These are phyloP conservation scores for Hagleromyces aurorensis DNA, from an alignment of 805 yeast genomes.

Conservation along the genomic window DNA sequence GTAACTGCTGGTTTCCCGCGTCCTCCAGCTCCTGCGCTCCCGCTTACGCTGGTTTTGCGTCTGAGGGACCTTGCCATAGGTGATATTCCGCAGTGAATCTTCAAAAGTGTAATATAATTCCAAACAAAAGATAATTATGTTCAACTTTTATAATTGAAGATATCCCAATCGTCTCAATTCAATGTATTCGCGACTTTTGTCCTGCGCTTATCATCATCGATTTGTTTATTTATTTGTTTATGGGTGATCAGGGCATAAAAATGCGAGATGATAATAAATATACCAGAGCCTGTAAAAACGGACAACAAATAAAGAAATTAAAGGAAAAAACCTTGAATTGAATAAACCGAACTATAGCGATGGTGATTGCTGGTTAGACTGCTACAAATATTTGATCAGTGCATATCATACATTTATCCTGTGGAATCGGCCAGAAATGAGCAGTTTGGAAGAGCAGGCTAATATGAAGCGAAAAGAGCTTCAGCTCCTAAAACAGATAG, in stretches of 20 bases:
- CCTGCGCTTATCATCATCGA: too few relatives aligned
- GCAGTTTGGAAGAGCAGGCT: slow-evolving; percentile 13
- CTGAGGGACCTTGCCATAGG: slow-evolving; percentile 11
- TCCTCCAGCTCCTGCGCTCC: slow-evolving; percentile 3
- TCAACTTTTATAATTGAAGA: too few relatives aligned
- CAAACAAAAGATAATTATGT: too few relatives aligned
- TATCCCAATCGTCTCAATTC: too few relatives aligned
- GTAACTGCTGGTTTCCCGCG: slow-evolving; percentile 4
- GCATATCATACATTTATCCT: not conserved
- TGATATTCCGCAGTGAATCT: too few relatives aligned
- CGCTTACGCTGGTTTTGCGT: slow-evolving; percentile 4
- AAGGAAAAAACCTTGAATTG: not conserved
- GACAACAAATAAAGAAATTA: slow-evolving; percentile 1
- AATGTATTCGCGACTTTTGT: too few relatives aligned
- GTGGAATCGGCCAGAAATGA: slow-evolving; percentile 1
- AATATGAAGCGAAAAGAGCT: slow-evolving; percentile 21
- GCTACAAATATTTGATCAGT: not conserved
- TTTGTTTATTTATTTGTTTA: too few relatives aligned
- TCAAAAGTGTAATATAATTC: too few relatives aligned
- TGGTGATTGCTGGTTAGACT: not conserved
- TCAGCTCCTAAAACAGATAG: slow-evolving; percentile 21
- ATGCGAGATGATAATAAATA: too few relatives aligned
- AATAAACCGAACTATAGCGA: not conserved
- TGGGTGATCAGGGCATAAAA: too few relatives aligned
- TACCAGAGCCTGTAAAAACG: too few relatives aligned